Evolutionary conservation across 78 protist species (phyloP), one percentile per base, ranked within the genome.

Genomic region (Reticulomyxa filosa): DNA sequence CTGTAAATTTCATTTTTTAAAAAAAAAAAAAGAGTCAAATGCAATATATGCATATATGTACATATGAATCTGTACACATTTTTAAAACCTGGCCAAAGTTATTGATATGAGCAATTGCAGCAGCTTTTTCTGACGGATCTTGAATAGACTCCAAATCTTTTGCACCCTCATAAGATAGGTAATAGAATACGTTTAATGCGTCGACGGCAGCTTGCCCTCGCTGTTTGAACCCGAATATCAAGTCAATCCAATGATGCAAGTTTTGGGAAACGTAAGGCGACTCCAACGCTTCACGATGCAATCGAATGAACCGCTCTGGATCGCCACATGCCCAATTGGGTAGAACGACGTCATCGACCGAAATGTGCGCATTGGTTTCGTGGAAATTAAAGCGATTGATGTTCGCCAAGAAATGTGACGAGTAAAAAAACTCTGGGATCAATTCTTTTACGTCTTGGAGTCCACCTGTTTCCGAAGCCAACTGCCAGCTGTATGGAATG

Each of bases 261-360:
- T 77, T 62, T 26, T 22, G 76, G 0, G 84, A 56, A 30, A 91
- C 98, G 52, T 70, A 69, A 6, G 48, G 72, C 0, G 77, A 69
- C 79, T 93, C 98, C 33, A 63, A 57, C n/a, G 69, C 69, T 7
- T 17, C 48, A 10, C 96, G 57, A 52, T 84, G 68, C 4, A 67
- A 0, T 35, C 74, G 51, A 1, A 87, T 52, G 61, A 85, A 89
- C n/a, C n/a, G n/a, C n/a, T n/a, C n/a, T n/a, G n/a, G n/a, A n/a
- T n/a, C n/a, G n/a, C n/a, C n/a, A n/a, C n/a, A 4, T 4, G 98
- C 98, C 96, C 96, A 89, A 0, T 75, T 76, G 2, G 95, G 95
- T 20, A 89, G 65, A 4, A 27, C 59, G 2, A 84, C 96, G 33
- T 76, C 74, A 13, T 50, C 75, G 4, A 87, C 22, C 0, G 30